Percentiles rank a stretch among this genome's conserved stretches.
Conservation (phyloP, 805 yeast species). For the Ogataea zsoltii region DNA sequence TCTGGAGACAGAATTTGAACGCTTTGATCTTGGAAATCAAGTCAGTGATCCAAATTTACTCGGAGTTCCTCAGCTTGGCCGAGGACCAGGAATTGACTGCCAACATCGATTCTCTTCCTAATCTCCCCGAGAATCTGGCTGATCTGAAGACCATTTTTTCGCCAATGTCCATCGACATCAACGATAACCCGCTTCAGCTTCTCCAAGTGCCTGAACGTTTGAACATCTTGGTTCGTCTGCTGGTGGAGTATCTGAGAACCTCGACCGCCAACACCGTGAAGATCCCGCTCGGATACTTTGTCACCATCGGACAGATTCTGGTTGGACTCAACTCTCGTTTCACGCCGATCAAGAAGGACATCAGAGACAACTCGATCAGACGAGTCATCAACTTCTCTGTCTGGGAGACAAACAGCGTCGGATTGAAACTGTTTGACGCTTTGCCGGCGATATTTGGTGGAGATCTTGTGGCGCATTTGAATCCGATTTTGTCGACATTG, state of each 20-base stretch:
- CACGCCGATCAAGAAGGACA: slow-evolving; percentile 56
- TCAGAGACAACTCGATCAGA: slow-evolving; percentile 54
- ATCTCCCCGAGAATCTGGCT: slow-evolving; percentile 21
- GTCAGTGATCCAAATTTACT: slow-evolving; percentile 56
- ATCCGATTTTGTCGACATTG: slow-evolving; percentile 50
- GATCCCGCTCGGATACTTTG: slow-evolving; percentile 61
- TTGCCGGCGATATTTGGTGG: slow-evolving; percentile 40
- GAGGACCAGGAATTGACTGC: slow-evolving; percentile 53
- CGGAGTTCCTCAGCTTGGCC: slow-evolving; percentile 55
- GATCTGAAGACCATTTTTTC: slow-evolving; percentile 39
- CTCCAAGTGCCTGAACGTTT: slow-evolving; percentile 54
- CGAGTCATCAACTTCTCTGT: slow-evolving; percentile 45
- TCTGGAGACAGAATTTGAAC: slow-evolving; percentile 48
- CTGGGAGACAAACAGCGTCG: slow-evolving; percentile 43
- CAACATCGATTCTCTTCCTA: slow-evolving; percentile 44
- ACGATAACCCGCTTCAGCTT: slow-evolving; percentile 49
- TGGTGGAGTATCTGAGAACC: slow-evolving; percentile 47
- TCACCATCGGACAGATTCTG: slow-evolving; percentile 53
- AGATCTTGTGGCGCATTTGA: slow-evolving; percentile 45
- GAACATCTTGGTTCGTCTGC: slow-evolving; percentile 43
- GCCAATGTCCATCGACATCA: slow-evolving; percentile 58
- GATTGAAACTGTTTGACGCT: slow-evolving; percentile 42
- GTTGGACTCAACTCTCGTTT: slow-evolving; percentile 56
- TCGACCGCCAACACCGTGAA: slow-evolving; percentile 52
- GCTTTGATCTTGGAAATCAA: slow-evolving; percentile 53